A percentile compares a stretch with the other conserved stretches of the same genome.
Conservation (phyloP, 192 early-diverging fungal species). For the Dissophora globulifera region DNA sequence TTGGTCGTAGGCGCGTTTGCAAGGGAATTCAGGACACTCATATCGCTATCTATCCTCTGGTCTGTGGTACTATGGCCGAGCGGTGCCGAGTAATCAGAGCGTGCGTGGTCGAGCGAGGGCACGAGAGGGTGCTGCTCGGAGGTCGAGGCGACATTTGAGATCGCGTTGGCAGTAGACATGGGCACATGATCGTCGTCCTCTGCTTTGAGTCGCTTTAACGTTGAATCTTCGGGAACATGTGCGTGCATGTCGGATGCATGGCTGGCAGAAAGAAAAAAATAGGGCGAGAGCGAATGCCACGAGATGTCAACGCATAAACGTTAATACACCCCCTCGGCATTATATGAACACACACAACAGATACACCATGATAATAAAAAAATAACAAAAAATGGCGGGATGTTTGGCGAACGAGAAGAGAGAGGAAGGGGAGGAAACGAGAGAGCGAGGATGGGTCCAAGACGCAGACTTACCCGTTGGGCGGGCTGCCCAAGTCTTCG, state of each 20-base stretch:
- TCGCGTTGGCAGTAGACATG: constrained; percentile 9
- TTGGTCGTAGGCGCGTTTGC: constrained; percentile 33
- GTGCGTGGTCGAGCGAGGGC: constrained; percentile 45
- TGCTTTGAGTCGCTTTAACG: constrained; percentile 42
- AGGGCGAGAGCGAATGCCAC: neutral
- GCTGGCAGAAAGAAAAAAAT: constrained; percentile 6
- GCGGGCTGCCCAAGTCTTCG: constrained; percentile 11
- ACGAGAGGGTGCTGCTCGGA: constrained; percentile 40
- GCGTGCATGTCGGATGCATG: constrained; percentile 19
- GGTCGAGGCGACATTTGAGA: neutral
- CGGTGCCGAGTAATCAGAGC: constrained; percentile 17
- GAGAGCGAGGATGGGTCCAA: neutral
- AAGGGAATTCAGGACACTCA: constrained; percentile 38
- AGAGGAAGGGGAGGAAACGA: neutral
- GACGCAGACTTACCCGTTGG: constrained; percentile 19
- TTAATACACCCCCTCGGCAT: constrained; percentile 1
- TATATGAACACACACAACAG: too few relatives aligned
- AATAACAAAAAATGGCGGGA: neutral
- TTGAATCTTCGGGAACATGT: constrained; percentile 35
- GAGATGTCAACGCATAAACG: too few relatives aligned
- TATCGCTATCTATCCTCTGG: constrained; percentile 50
- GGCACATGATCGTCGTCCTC: constrained; percentile 50
- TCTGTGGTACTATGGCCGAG: constrained; percentile 31
- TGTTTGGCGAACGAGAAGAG: constrained; percentile 1
- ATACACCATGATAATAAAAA: too few relatives aligned